Percentiles rank a stretch among this genome's conserved stretches.
phyloP scores from a whole-genome alignment of 1,284 basidiomycete species.

The Sporisorium iseilematis-ciliati region DNA sequence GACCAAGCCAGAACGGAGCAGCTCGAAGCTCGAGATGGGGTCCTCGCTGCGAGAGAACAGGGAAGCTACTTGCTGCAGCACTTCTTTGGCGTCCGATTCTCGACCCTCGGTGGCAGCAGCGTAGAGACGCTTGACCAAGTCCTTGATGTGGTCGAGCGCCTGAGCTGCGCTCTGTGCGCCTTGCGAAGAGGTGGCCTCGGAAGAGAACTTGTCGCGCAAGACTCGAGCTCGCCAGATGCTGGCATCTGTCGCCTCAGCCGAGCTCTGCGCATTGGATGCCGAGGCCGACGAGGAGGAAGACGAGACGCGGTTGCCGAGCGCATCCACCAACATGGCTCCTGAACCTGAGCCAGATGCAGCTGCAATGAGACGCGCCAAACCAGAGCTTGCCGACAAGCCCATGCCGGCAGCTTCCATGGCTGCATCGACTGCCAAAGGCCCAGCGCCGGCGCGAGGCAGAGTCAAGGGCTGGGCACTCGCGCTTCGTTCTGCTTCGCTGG shows the following conservation, averaged over 20 bases:
- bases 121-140: constrained; percentile 43
- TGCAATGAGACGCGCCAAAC: constrained; percentile 44
- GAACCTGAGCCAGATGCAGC: constrained; percentile 32
- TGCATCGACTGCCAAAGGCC: constrained; percentile 10
- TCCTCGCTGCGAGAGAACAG: constrained; percentile 79
- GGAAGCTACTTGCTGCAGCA: constrained; percentile 79
- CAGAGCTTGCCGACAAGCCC: constrained; percentile 25
- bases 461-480: constrained; percentile 22
- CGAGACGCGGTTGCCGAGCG: constrained; percentile 19
- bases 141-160: constrained; percentile 58
- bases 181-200: constrained; percentile 48
- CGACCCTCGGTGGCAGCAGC: constrained; percentile 72
- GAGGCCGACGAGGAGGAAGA: constrained; percentile 25
- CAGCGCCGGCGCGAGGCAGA: constrained; percentile 21
- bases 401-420: constrained; percentile 17
- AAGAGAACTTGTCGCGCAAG: constrained; percentile 53
- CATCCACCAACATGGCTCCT: constrained; percentile 18
- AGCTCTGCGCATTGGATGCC: constrained; percentile 34
- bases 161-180: constrained; percentile 55
- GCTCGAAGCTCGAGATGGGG: constrained; percentile 93
- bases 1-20: constrained; percentile 91
- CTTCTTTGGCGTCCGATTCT: constrained; percentile 68
- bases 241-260: constrained; percentile 54
- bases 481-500: constrained; percentile 76
- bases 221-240: constrained; percentile 65